Base-by-base conservation (phyloP, 2,329 filamentous ascomycete species). In the Aspergillus costaricaensis region DNA sequence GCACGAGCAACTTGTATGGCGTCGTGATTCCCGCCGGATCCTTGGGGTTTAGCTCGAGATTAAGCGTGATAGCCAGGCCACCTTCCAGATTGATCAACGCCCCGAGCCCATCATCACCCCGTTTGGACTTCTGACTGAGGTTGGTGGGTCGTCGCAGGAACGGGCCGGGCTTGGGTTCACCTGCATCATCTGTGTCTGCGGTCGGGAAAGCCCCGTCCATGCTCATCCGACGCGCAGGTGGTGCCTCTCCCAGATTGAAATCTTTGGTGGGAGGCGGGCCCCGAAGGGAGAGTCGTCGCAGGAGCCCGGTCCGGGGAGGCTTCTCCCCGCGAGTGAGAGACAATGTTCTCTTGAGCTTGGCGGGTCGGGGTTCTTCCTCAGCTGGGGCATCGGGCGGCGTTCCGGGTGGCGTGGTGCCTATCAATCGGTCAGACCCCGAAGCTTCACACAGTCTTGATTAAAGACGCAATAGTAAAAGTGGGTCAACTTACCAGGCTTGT, bases 21-120 rank as follows among this genome's bases (percentile, higher is more conserved):
- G 87, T 86, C 0, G 95, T 99, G 65, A 91, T 92, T 14, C 95
- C 96, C 0, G 90, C 85, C 0, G 95, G 94, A 68, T 99, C 92
- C 64, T 86, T 87, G 48, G 91, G 85, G 68, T 89, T 92, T 62
- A 97, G 87, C 77, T 99, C 95, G 63, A 96, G 87, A 68, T 97
- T 96, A 47, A 99, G 78, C 54, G 87, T 90, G 38, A 99, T 88
- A 66, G 97, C 92, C 9, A 99, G 80, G 0, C 92, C 92, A 30
- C 89, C 90, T 72, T 95, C 86, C 0, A 97, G 82, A 71, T 96
- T 87, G 61, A 98, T 80, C 58, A 80, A 79, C 52, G 77, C 85
- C 9, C 85, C 82, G 47, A 81, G 81, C 17, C 80, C 80, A 43
- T 83, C 80, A 50, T 77, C 74, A n/a, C 72, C 76, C 80, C 68